Conservation (phyloP, 257 asterid genomes). For the Ehretia macrophylla region DNA sequence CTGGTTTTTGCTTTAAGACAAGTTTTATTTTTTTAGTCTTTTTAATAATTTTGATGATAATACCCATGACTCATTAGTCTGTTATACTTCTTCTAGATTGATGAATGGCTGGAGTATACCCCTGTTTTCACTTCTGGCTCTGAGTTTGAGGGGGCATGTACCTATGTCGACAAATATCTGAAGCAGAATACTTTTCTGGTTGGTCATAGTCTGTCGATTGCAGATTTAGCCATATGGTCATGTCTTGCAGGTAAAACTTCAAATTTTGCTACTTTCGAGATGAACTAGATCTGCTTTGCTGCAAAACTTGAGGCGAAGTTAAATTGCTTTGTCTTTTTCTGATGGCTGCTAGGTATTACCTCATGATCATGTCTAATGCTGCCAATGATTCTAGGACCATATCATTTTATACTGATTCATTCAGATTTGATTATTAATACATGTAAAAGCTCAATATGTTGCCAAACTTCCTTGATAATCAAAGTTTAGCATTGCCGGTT, state of each 20-base stretch:
- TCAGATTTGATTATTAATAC: too few species aligned
- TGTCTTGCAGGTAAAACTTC: conserved; percentile 69
- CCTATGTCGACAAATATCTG: conserved; percentile 56
- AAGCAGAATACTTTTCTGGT: conserved; percentile 61
- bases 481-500: too few species aligned
- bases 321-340: too few species aligned
- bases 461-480: too few species aligned
- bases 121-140: conserved; percentile 66
- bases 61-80: neutral
- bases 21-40: neutral
- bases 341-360: too few species aligned
- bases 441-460: too few species aligned
- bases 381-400: too few species aligned
- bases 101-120: conserved; percentile 82
- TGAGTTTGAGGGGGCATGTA: conserved; percentile 91
- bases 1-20: neutral
- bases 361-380: too few species aligned
- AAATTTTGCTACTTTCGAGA: too few species aligned
- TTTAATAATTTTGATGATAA: neutral
- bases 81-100: conserved; percentile 48
- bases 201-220: conserved; percentile 64
- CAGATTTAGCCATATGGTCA: conserved; percentile 85
- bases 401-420: too few species aligned
- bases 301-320: too few species aligned
- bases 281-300: too few species aligned